Conservation (phyloP, 352 stramenopile species). For the Pythium grandisporangium region DNA sequence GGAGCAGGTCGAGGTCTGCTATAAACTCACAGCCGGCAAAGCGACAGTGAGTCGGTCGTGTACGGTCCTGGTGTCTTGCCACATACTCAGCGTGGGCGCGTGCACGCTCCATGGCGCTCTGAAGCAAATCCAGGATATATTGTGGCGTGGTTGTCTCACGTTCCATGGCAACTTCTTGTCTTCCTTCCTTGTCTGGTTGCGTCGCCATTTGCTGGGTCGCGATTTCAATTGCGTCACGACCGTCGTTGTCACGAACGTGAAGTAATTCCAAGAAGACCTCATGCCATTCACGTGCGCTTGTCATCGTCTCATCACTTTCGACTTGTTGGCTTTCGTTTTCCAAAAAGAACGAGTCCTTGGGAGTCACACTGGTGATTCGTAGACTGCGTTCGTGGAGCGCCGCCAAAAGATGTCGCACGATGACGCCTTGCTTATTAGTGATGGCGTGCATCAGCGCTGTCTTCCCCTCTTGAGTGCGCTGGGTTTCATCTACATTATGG, state of each 20-base stretch:
- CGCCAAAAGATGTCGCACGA: slow-evolving; percentile 49
- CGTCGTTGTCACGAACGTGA: slow-evolving; percentile 15
- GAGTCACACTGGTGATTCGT: background rate
- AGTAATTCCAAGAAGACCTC: slow-evolving; percentile 34
- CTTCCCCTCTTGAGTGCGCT: slow-evolving; percentile 44
- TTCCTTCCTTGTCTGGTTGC: too few relatives aligned
- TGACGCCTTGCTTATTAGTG: slow-evolving; percentile 33
- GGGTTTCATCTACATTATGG: slow-evolving; percentile 17
- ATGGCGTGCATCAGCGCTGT: slow-evolving; percentile 62
- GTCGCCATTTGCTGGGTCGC: slow-evolving; percentile 9
- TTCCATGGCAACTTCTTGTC: background rate
- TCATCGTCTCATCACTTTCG: background rate
- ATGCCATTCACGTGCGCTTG: slow-evolving; percentile 35
- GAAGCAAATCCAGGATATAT: slow-evolving; percentile 25
- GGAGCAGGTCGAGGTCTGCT: slow-evolving; percentile 41
- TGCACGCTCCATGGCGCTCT: slow-evolving; percentile 24
- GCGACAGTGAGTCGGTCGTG: slow-evolving; percentile 23
- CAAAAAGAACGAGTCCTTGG: slow-evolving; percentile 20
- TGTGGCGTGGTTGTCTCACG: background rate
- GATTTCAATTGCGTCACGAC: slow-evolving; percentile 23
- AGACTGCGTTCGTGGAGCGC: slow-evolving; percentile 21
- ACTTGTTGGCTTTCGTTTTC: slow-evolving; percentile 9
- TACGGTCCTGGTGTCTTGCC: slow-evolving; percentile 29
- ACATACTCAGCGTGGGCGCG: slow-evolving; percentile 46
- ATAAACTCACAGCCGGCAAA: slow-evolving; percentile 35